Percentiles rank a stretch among this genome's conserved stretches.
Conservation (phyloP, 768 basidiomycete species). For the Kwoniella shandongensis region DNA sequence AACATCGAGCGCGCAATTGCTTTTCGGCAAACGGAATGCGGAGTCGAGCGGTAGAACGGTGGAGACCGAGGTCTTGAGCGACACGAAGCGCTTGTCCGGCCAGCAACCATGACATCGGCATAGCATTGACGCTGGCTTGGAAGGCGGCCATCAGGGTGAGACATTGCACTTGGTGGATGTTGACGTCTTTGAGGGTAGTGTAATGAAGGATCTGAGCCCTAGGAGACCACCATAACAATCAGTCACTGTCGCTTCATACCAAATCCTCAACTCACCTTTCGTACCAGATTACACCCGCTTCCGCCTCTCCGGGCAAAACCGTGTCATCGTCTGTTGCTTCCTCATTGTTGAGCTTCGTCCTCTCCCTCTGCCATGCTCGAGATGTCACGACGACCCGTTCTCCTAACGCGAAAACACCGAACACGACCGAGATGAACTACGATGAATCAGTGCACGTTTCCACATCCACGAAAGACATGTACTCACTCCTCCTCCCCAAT, state of each 20-base stretch:
- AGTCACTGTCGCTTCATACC: neutral
- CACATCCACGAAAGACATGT: too few relatives aligned
- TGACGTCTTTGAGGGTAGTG: constrained; percentile 82
- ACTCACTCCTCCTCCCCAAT: constrained; percentile 29
- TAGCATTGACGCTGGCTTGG: constrained; percentile 86
- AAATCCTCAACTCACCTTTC: constrained; percentile 33
- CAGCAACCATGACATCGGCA: constrained; percentile 90
- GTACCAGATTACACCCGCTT: constrained; percentile 47
- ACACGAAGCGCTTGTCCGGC: constrained; percentile 85
- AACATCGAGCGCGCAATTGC: constrained; percentile 83
- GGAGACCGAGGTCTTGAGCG: constrained; percentile 87
- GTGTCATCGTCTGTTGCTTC: constrained; percentile 86
- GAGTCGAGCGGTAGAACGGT: constrained; percentile 79
- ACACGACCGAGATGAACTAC: constrained; percentile 78
- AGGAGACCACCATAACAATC: constrained; percentile 14
- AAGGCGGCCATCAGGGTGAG: constrained; percentile 83
- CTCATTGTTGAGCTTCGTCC: constrained; percentile 55
- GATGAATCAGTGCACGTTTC: too few relatives aligned
- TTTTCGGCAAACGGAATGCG: constrained; percentile 72
- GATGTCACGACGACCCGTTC: constrained; percentile 65
- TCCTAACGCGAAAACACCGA: constrained; percentile 87
- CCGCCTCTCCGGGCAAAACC: constrained; percentile 49
- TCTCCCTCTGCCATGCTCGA: constrained; percentile 44
- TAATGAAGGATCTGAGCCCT: constrained; percentile 88
- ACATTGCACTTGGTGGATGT: constrained; percentile 84